Conservation (phyloP, 1,139 yeast species). For the Candida sp. region DNA sequence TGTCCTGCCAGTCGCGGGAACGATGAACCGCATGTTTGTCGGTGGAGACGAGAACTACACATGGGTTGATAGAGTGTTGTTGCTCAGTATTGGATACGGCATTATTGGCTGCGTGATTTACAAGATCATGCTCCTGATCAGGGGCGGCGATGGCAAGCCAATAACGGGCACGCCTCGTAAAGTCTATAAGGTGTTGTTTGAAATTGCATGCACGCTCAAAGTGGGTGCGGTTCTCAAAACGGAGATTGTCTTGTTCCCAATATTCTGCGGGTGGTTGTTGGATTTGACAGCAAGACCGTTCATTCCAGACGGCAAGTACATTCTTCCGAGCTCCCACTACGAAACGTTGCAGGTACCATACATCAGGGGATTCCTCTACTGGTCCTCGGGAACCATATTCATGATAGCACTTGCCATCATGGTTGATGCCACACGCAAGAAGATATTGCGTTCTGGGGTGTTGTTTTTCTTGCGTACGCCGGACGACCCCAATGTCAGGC, state of each 20-base stretch:
- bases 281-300: constrained; percentile 67
- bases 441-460: constrained; percentile 85
- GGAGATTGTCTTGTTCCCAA: constrained; percentile 85
- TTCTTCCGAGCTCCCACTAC: constrained; percentile 29
- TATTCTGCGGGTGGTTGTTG: constrained; percentile 81
- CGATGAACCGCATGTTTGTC: constrained; percentile 23
- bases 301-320: constrained; percentile 21
- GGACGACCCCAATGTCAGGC: constrained; percentile 88
- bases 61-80: constrained; percentile 36
- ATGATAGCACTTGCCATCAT: constrained; percentile 89
- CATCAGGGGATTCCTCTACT: constrained; percentile 43
- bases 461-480: constrained; percentile 92
- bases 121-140: constrained; percentile 37
- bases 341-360: constrained; percentile 25
- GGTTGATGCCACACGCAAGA: constrained; percentile 80
- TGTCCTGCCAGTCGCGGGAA: constrained; percentile 21
- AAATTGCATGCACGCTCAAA: constrained; percentile 61
- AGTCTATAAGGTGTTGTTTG: constrained; percentile 56
- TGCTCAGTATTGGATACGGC: constrained; percentile 42
- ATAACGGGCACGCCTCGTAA: constrained; percentile 52
- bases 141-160: constrained; percentile 39
- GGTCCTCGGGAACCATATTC: constrained; percentile 83
- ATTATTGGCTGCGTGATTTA: constrained; percentile 31
- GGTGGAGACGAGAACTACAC: constrained; percentile 18
- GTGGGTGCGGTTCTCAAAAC: constrained; percentile 76